Evolutionary conservation across 2,329 filamentous ascomycete species (phyloP), one percentile per base, ranked within the genome.

Genomic region (Phialocephala sp.): DNA sequence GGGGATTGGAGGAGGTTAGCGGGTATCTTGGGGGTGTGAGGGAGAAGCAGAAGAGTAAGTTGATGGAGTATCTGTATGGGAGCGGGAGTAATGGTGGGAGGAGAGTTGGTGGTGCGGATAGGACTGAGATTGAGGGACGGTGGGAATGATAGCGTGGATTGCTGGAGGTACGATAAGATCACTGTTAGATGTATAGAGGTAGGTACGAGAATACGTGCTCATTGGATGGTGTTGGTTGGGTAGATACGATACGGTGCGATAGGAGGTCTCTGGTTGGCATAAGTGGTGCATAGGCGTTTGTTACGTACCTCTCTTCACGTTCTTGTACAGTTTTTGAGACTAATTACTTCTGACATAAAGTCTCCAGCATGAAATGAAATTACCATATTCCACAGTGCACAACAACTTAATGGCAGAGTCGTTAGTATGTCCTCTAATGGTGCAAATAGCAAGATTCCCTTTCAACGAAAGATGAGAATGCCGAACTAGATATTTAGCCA

Each of bases 31-130:
- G 90, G 68, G 86, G 84, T 9, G 88, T 96, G 43, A 82, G 94
- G 47, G 87, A 92, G 69, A 85, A 85, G 71, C 94, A 97, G 80
- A 95, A 94, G 82, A 86, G 87, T 65, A 93, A 92, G 78, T 82
- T 95, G 72, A 88, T 95, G 85, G 89, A 94, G 80, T 87, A 91
- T 78, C 79, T 96, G 2, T 94, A 91, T 76, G 90, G 82, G 72
- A 68, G 69, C 41, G 75, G 76, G 8, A 73, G 71, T 47, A 66
- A 69, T 32, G 60, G 60, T 39, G 59, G 66, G 11, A 60, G 66
- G 45, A 68, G 67, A 59, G 58, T 59, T 22, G 59, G 52, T 22
- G 45, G 63, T 8, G 36, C 32, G 12, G 63, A 65, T n/a, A 65
- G 58, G 36, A 47, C 22, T 41, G 63, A 65, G 37, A 24, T 58